Evolutionary conservation across 2,329 filamentous ascomycete genomes (phyloP).

Genomic region (Ophiostoma himal-ulmi): DNA sequence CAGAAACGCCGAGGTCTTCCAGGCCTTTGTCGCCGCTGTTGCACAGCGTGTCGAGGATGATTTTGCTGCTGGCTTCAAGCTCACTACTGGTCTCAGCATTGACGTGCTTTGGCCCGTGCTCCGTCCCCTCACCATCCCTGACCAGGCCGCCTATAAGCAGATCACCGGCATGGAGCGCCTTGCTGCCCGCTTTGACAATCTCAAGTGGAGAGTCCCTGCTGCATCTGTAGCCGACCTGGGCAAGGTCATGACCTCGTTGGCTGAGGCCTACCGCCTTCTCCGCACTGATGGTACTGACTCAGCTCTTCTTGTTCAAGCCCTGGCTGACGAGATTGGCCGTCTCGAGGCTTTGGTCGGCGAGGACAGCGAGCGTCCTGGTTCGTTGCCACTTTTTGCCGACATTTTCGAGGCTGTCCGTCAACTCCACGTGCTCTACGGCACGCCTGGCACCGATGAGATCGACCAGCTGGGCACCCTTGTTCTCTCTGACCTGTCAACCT

Average conservation of each 20-base stretch:
- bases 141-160: slow-evolving; percentile 41
- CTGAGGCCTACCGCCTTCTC: slow-evolving; percentile 52
- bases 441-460: background rate
- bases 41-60: slow-evolving; percentile 43
- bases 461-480: slow-evolving; percentile 32
- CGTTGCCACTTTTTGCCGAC: slow-evolving; percentile 48
- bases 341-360: slow-evolving; percentile 45
- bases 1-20: slow-evolving; percentile 11
- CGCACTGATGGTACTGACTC: slow-evolving; percentile 34
- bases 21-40: slow-evolving; percentile 38
- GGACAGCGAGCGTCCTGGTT: slow-evolving; percentile 43
- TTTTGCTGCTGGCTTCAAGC: slow-evolving; percentile 64
- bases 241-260: slow-evolving; percentile 49
- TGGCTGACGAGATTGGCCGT: slow-evolving; percentile 47
- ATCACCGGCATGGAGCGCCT: slow-evolving; percentile 50
- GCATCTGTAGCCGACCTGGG: slow-evolving; percentile 48
- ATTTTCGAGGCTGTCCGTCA: slow-evolving; percentile 56
- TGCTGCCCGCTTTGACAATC: slow-evolving; percentile 53
- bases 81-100: slow-evolving; percentile 74
- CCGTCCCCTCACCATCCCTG: slow-evolving; percentile 55
- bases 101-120: slow-evolving; percentile 69
- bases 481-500: slow-evolving; percentile 43
- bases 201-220: slow-evolving; percentile 51
- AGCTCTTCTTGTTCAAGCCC: slow-evolving; percentile 44
- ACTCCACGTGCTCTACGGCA: slow-evolving; percentile 40